A percentile compares a stretch with the other conserved stretches of the same genome.
Conservation (phyloP, 208 protist genomes). For the Phytomonas francai region DNA sequence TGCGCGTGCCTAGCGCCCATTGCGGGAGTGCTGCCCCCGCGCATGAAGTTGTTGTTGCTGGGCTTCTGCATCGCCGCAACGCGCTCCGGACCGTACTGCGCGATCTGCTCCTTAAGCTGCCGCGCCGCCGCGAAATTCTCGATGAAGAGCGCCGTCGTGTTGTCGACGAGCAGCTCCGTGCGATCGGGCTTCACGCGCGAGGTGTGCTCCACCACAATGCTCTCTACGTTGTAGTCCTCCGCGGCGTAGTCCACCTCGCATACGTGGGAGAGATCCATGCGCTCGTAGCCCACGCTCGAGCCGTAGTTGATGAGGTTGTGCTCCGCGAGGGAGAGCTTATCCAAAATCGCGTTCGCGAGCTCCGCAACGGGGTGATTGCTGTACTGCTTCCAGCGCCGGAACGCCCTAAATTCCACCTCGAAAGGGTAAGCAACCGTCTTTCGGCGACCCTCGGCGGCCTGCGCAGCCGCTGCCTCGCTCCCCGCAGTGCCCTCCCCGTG, state of each 20-base stretch:
- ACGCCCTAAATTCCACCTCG: slow-evolving; percentile 75
- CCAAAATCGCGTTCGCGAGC: slow-evolving; percentile 73
- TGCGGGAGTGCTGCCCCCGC: slow-evolving; percentile 9
- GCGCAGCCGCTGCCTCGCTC: slow-evolving; percentile 10
- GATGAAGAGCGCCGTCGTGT: slow-evolving; percentile 74
- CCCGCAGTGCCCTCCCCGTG: slow-evolving; percentile 8
- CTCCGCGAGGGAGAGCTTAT: slow-evolving; percentile 73
- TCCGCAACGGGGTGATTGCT: slow-evolving; percentile 54
- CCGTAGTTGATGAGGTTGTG: slow-evolving; percentile 71
- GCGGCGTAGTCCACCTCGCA: slow-evolving; percentile 73
- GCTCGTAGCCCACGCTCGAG: slow-evolving; percentile 70
- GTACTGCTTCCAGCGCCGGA: slow-evolving; percentile 75
- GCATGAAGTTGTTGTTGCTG: slow-evolving; percentile 53
- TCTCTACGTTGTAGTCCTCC: slow-evolving; percentile 80
- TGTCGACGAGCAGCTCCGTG: slow-evolving; percentile 71
- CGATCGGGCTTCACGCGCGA: slow-evolving; percentile 54
- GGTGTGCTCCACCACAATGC: slow-evolving; percentile 82
- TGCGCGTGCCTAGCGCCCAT: not conserved
- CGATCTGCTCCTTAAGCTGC: slow-evolving; percentile 50
- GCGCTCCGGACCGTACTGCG: slow-evolving; percentile 31
- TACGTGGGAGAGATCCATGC: slow-evolving; percentile 72
- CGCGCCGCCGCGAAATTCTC: slow-evolving; percentile 85
- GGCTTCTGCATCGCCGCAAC: slow-evolving; percentile 46
- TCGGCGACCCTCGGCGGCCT: slow-evolving; percentile 35
- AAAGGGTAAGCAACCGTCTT: slow-evolving; percentile 84